Base-by-base conservation (phyloP, 1,284 basidiomycete genomes). In the Leucoagaricus sp. region DNA sequence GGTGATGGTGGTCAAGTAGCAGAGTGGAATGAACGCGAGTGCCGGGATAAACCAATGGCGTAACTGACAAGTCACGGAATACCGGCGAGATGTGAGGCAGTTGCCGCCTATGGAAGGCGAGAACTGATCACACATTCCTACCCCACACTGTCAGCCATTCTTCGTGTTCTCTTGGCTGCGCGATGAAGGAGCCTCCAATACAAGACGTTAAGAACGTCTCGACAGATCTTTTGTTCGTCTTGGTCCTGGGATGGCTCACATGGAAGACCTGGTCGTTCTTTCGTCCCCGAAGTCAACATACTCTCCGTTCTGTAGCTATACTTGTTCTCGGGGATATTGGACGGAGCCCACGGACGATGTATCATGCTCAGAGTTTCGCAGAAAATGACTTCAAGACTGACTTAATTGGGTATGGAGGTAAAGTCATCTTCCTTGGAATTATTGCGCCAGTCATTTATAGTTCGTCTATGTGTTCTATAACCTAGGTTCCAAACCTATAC, bases 341-440 rank as follows among this genome's bases (percentile, higher is more conserved):
- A 0, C 82, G 96, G 48, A 95, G 92, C 68, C 97, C 97, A 8
- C 82, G 97, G 36, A 98, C 98, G 94, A 97, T 98, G 91, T 97
- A 98, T 71, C 97, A 99, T 67, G 92, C 96, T 0, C 85, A 96
- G 67, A 95, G 92, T 67, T 91, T 99, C 65, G 89, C 93, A 21
- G 84, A 87, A 49, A 82, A 89, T 57, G 86, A 82, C 3, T 98
- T 93, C 73, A 75, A 83, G 57, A 94, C 94, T 0, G 85, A 85
- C 64, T 67, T 99, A 15, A 83, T 99, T 49, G 96, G 94, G 15
- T 98, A 98, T 70, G 75, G 78, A 70, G 94, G 94, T 93, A 62
- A n/a, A 60, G 82, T 40, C 2, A 19, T 41, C 2, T 40, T 26
- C 17, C 17, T 4, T 26, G 25, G n/a, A 15, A 6, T 25, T 5